phyloP scores from a whole-genome alignment of 306 rosid genomes.

The Rubus parviflorus region DNA sequence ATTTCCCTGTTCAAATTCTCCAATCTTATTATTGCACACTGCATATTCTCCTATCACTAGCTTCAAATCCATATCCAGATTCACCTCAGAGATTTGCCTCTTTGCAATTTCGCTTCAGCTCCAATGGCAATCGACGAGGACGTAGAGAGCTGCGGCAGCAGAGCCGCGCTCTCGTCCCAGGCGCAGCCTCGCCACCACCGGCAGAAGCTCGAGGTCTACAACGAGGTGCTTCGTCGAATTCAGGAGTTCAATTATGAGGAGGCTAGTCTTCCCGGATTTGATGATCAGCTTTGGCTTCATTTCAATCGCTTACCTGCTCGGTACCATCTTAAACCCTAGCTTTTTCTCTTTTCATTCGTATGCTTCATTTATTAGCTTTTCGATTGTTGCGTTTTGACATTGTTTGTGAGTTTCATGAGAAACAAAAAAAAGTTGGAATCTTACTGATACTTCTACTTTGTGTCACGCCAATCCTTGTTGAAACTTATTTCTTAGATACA shows the following conservation, averaged over 20 bases:
- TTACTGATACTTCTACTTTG: background rate
- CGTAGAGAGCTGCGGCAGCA: constrained; percentile 88
- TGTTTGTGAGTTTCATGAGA: constrained; percentile 3
- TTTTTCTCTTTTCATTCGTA: background rate
- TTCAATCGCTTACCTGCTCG: constrained; percentile 94
- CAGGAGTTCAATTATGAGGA: constrained; percentile 66
- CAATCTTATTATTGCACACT: background rate
- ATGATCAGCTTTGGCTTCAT: constrained; percentile 90
- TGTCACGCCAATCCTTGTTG: background rate
- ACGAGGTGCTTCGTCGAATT: constrained; percentile 82
- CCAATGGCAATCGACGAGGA: constrained; percentile 80
- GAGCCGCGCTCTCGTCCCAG: constrained; percentile 57
- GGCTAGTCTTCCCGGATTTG: constrained; percentile 82
- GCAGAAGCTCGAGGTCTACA: constrained; percentile 83
- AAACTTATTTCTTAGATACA: background rate
- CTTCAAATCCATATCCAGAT: background rate
- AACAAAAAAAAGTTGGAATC: background rate
- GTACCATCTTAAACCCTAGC: constrained; percentile 41
- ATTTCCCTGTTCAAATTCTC: background rate
- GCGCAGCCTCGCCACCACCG: constrained; percentile 54
- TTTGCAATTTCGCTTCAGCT: background rate
- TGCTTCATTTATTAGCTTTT: background rate
- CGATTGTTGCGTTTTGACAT: background rate
- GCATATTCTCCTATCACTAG: constrained; percentile 1
- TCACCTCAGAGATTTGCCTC: background rate